phyloP scores from a whole-genome alignment of 108 stramenopile species.

The Cyclotella sp. region DNA sequence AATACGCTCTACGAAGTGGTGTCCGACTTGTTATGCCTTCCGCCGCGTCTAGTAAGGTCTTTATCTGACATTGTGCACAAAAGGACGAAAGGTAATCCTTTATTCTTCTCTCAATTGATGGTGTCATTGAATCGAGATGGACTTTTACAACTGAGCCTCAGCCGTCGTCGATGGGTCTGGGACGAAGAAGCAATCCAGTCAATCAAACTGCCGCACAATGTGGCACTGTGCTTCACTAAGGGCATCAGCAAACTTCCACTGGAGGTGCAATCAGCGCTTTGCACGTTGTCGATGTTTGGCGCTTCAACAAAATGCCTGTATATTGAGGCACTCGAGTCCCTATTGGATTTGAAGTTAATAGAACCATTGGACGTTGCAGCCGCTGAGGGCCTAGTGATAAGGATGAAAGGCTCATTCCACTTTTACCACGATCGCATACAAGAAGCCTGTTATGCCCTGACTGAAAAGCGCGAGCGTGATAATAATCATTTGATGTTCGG shows the following conservation, averaged over 20 bases:
- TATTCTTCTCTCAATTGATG: conserved; percentile 20
- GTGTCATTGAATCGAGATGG: neutral
- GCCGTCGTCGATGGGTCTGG: conserved; percentile 28
- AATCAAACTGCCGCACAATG: neutral
- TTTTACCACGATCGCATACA: conserved; percentile 35
- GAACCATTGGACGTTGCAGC: conserved; percentile 19
- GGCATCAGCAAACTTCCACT: conserved; percentile 4
- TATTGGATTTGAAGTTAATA: neutral
- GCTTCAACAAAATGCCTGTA: neutral
- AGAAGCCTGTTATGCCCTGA: conserved; percentile 29
- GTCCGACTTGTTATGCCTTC: conserved; percentile 13
- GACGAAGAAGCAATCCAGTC: conserved; percentile 10
- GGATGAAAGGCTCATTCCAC: neutral
- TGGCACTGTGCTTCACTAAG: conserved; percentile 6
- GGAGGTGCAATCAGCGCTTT: too few species aligned
- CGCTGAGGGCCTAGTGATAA: conserved; percentile 18
- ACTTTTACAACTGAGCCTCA: conserved; percentile 8
- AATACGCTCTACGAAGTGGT: conserved; percentile 13
- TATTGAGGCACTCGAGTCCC: conserved; percentile 11
- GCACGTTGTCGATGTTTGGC: neutral
- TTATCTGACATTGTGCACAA: conserved; percentile 15
- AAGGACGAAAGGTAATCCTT: conserved; percentile 29
- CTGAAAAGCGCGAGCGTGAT: neutral
- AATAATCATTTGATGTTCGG: conserved; percentile 10
- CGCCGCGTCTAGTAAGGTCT: conserved; percentile 5